These are phyloP conservation scores for Cercospora canescens DNA, from an alignment of 2,329 filamentous ascomycete species.

Conservation along the genomic window DNA sequence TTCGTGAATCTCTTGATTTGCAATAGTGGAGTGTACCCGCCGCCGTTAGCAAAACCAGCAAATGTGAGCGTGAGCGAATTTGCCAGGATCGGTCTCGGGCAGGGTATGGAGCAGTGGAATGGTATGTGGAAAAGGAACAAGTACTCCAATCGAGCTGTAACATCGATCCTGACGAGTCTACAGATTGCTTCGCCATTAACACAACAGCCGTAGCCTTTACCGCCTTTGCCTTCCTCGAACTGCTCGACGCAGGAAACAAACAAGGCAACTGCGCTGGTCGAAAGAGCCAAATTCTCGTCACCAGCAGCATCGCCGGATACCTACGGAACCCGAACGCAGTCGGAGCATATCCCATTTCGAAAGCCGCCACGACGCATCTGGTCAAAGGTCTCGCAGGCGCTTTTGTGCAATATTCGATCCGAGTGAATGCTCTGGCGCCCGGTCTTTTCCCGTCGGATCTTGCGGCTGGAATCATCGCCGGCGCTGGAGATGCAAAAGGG, in stretches of 20 bases:
- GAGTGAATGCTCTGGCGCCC: constrained; percentile 54
- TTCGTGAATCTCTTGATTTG: constrained; percentile 39
- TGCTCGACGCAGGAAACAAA: constrained; percentile 45
- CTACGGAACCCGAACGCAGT: constrained; percentile 40
- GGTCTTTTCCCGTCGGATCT: constrained; percentile 65
- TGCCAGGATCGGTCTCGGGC: constrained; percentile 23
- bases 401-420: constrained; percentile 44
- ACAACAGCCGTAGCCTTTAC: constrained; percentile 40
- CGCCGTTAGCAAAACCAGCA: constrained; percentile 6
- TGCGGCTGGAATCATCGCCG: constrained; percentile 50
- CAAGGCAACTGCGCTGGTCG: constrained; percentile 32
- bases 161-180: neutral
- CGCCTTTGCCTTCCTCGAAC: constrained; percentile 42
- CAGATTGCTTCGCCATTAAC: constrained; percentile 34
- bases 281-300: constrained; percentile 49
- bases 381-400: constrained; percentile 50
- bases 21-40: constrained; percentile 39
- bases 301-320: constrained; percentile 48
- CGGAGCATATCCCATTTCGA: constrained; percentile 47
- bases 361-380: constrained; percentile 50
- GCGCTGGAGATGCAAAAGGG: constrained; percentile 1
- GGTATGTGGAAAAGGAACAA: neutral
- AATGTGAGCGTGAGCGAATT: constrained; percentile 24
- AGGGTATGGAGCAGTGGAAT: constrained; percentile 25
- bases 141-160: too few relatives aligned